phyloP scores from a whole-genome alignment of 805 yeast species.

The Cyberlindnera sargentensis region DNA sequence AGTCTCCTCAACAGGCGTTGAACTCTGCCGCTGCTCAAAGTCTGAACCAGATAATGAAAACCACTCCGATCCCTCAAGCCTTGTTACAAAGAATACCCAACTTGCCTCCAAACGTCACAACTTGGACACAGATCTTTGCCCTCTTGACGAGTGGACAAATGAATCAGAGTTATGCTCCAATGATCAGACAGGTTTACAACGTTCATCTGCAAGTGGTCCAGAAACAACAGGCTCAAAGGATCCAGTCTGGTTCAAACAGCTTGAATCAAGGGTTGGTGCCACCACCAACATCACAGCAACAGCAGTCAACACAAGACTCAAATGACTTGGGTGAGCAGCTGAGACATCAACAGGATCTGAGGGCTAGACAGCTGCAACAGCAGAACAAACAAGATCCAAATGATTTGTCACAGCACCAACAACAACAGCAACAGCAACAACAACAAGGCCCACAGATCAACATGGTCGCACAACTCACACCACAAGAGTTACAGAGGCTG shows the following conservation, averaged over 20 bases:
- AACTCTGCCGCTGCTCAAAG: neutral
- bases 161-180: slow-evolving; percentile 49
- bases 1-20: slow-evolving; percentile 1
- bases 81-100: slow-evolving; percentile 62
- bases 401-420: slow-evolving; percentile 2
- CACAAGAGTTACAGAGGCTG: slow-evolving; percentile 14
- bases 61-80: slow-evolving; percentile 65
- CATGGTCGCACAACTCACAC: slow-evolving; percentile 13
- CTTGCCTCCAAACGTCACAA: slow-evolving; percentile 68
- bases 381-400: slow-evolving; percentile 23
- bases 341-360: slow-evolving; percentile 25
- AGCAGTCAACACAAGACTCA: neutral
- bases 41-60: slow-evolving; percentile 39
- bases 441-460: slow-evolving; percentile 5
- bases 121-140: slow-evolving; percentile 76
- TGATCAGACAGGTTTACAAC: slow-evolving; percentile 60
- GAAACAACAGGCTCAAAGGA: slow-evolving; percentile 35
- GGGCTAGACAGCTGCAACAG: slow-evolving; percentile 15
- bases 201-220: slow-evolving; percentile 54
- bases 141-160: slow-evolving; percentile 51
- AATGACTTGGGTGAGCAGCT: slow-evolving; percentile 18
- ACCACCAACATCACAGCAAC: neutral
- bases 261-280: neutral
- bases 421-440: slow-evolving; percentile 18
- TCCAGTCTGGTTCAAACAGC: slow-evolving; percentile 8